Evolutionary conservation across 139 green algal genomes (phyloP), one percentile per base, ranked within the genome.

Genomic region (Pleodorina starrii): DNA sequence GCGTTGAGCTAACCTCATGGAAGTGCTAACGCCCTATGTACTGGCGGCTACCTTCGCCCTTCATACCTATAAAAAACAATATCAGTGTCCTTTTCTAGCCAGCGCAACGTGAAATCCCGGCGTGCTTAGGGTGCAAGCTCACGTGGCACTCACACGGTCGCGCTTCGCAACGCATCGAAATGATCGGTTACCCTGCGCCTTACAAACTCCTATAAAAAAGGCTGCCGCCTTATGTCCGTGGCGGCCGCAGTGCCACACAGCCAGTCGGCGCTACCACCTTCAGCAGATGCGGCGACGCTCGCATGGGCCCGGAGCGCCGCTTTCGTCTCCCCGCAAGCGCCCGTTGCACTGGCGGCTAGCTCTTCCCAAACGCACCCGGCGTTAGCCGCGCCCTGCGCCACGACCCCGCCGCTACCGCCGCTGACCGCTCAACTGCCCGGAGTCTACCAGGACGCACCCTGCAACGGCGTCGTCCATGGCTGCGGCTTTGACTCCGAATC

Each of bases 141-240:
- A 66, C 54, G 54, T 66, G 54, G 54, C 54, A 66, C 54, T 66
- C 54, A 66, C 54, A 66, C 54, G 54, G 54, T 66, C 54, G 54
- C 54, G 5, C 29, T 66, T 66, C 54, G 21, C 25, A 66, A 25
- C 54, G 29, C 54, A 25, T 2, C 5, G 3, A 25, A 25, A 66
- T 66, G 54, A 32, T 66, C 54, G 54, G 54, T 25, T 25, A 66
- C n/a, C 54, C 54, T 21, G 54, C 25, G 54, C 54, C 25, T 66
- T 66, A 2, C 54, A 27, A 66, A 25, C 29, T 66, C 25, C 21
- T 12, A 21, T 66, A 57, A 73, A 35, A 35, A 73, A 73, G 36
- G 29, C 38, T 10, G 35, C 43, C 9, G 3, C 43, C 1, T 12
- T 36, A 80, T 80, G 72, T 80, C 72, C 23, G 72, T 80, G 72